Evolutionary conservation across 2,329 filamentous ascomycete species (phyloP).

Genomic region (Ceratocystis lukuohia): DNA sequence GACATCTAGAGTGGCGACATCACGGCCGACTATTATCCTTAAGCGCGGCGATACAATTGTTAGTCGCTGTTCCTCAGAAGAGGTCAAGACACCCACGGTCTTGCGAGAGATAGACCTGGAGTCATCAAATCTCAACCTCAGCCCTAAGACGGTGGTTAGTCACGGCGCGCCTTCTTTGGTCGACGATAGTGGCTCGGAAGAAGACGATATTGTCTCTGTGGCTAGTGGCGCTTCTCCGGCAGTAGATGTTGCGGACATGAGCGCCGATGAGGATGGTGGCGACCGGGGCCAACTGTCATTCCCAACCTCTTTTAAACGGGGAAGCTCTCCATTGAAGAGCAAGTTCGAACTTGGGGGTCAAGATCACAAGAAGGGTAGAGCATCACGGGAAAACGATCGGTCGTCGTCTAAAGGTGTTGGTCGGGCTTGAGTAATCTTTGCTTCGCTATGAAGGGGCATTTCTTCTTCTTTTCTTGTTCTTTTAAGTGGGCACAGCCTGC

Average conservation of each 20-base stretch:
- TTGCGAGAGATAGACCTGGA: slow-evolving; percentile 35
- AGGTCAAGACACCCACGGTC: slow-evolving; percentile 14
- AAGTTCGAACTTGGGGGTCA: slow-evolving; percentile 9
- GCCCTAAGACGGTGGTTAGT: slow-evolving; percentile 54
- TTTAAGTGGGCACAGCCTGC: background rate
- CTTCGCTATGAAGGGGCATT: background rate
- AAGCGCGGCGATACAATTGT: slow-evolving; percentile 15
- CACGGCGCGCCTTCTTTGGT: slow-evolving; percentile 69
- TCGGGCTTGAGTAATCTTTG: slow-evolving; percentile 2
- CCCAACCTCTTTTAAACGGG: slow-evolving; percentile 5
- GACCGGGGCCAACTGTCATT: background rate
- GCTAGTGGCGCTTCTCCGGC: slow-evolving; percentile 14
- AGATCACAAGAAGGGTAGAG: slow-evolving; percentile 9
- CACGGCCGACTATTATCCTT: slow-evolving; percentile 16
- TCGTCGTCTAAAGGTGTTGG: slow-evolving; percentile 12
- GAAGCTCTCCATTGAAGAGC: slow-evolving; percentile 8
- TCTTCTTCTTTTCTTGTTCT: background rate
- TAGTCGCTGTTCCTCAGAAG: slow-evolving; percentile 16
- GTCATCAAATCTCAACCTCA: slow-evolving; percentile 44
- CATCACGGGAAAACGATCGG: slow-evolving; percentile 7
- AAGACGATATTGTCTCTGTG: slow-evolving; percentile 32
- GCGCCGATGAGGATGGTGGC: slow-evolving; percentile 13
- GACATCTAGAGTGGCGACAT: background rate
- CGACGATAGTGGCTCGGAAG: slow-evolving; percentile 68
- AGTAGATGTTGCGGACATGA: slow-evolving; percentile 18